Evolutionary conservation across 768 basidiomycete genomes (phyloP).

Genomic region (Russula dissimulans): DNA sequence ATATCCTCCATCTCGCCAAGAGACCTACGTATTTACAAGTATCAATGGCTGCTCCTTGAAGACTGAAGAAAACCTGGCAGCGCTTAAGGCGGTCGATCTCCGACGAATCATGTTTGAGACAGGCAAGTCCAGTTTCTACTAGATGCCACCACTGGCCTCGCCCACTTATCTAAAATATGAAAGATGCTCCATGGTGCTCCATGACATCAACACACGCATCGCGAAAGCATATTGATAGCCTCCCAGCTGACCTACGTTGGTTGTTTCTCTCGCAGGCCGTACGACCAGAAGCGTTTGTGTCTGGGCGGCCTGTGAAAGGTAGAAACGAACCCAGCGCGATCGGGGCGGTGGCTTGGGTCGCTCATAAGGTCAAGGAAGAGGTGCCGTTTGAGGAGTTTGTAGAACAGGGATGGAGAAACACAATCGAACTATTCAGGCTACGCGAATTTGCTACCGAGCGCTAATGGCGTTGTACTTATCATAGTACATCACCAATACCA

Average conservation of each 20-base stretch:
- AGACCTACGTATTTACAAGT: constrained; percentile 24
- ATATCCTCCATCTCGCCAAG: neutral
- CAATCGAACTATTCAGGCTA: constrained; percentile 48
- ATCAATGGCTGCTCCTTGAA: constrained; percentile 75
- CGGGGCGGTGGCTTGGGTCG: constrained; percentile 66
- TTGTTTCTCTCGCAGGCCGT: constrained; percentile 44
- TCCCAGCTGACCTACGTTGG: constrained; percentile 38
- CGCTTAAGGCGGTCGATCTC: constrained; percentile 45
- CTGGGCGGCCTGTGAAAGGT: constrained; percentile 60
- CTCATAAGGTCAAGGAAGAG: constrained; percentile 39
- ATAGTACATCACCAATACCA: neutral
- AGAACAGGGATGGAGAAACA: constrained; percentile 55
- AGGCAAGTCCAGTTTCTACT: constrained; percentile 32
- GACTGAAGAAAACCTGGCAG: constrained; percentile 52
- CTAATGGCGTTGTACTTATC: neutral
- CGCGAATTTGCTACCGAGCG: neutral
- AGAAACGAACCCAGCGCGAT: constrained; percentile 64
- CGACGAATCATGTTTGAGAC: constrained; percentile 66
- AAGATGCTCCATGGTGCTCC: constrained; percentile 70
- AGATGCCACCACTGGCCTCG: no score
- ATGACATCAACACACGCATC: constrained; percentile 60
- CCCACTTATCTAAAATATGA: neutral
- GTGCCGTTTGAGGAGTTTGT: constrained; percentile 45
- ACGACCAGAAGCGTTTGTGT: constrained; percentile 49
- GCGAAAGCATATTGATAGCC: constrained; percentile 35